phyloP scores from a whole-genome alignment of 2,329 filamentous ascomycete genomes.

The Myriosclerotinia curreyana region DNA sequence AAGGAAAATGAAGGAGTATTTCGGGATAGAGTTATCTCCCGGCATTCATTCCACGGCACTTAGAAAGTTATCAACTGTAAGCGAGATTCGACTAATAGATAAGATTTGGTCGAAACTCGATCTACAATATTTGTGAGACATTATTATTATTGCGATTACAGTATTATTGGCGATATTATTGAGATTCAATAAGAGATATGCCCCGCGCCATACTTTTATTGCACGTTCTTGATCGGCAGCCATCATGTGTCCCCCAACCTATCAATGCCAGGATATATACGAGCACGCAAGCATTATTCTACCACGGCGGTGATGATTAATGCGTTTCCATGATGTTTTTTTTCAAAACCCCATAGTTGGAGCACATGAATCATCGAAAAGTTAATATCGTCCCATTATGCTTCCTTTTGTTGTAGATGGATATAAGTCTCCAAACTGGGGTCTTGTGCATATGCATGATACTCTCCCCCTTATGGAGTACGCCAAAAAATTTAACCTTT shows the following conservation, averaged over 20 bases:
- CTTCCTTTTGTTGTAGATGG: neutral
- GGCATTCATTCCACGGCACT: conserved; percentile 10
- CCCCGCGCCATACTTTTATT: neutral
- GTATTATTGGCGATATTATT: no score
- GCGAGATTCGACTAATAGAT: neutral
- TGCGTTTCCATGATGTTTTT: no score
- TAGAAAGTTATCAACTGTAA: conserved; percentile 4
- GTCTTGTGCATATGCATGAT: neutral
- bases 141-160: neutral
- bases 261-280: no score
- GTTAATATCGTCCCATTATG: neutral
- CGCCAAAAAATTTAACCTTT: no score
- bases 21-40: neutral
- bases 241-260: no score
- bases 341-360: no score
- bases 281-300: no score
- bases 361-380: neutral
- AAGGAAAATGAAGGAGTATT: neutral
- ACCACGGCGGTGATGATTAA: no score
- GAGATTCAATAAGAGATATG: conserved; percentile 6
- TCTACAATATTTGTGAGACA: conserved; percentile 1
- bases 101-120: neutral
- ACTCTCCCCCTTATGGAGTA: no score
- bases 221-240: conserved; percentile 11
- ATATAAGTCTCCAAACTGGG: neutral